Conservation (phyloP, 2,329 filamentous ascomycete species). For the Neurospora crassa region DNA sequence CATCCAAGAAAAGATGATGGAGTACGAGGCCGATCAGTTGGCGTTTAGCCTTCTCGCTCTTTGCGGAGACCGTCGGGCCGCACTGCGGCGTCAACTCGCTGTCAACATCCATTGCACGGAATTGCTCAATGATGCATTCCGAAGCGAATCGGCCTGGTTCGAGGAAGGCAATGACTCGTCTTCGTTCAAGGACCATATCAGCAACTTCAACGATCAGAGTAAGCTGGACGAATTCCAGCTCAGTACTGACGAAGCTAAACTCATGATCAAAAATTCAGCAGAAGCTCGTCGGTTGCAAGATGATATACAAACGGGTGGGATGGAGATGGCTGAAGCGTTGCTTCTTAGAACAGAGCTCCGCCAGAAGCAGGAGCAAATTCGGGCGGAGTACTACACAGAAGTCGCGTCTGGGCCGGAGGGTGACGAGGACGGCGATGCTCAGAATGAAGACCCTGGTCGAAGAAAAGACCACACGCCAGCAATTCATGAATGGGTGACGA, state of each 20-base stretch:
- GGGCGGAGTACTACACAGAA: constrained; percentile 40
- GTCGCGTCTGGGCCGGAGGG: constrained; percentile 34
- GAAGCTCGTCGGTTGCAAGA: background rate
- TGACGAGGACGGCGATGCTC: constrained; percentile 35
- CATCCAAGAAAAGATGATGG: constrained; percentile 58
- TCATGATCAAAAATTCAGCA: background rate
- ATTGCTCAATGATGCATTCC: constrained; percentile 26
- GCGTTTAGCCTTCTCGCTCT: constrained; percentile 74
- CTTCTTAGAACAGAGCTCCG: background rate
- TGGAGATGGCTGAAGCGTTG: background rate
- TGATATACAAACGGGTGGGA: background rate
- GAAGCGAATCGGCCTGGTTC: constrained; percentile 1
- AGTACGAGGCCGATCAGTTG: constrained; percentile 54
- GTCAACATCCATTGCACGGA: constrained; percentile 30
- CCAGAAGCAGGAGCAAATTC: constrained; percentile 26
- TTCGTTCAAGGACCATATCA: background rate
- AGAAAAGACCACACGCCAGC: constrained; percentile 61
- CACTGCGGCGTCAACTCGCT: constrained; percentile 37
- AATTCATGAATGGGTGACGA: constrained; percentile 59
- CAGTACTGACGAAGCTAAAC: constrained; percentile 3
- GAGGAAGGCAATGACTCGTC: background rate
- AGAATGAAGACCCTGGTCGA: constrained; percentile 27
- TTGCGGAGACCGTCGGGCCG: constrained; percentile 52
- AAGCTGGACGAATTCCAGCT: constrained; percentile 7
- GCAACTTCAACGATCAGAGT: background rate